phyloP scores from a whole-genome alignment of 306 rosid species.

The Casuarina equisetifolia region DNA sequence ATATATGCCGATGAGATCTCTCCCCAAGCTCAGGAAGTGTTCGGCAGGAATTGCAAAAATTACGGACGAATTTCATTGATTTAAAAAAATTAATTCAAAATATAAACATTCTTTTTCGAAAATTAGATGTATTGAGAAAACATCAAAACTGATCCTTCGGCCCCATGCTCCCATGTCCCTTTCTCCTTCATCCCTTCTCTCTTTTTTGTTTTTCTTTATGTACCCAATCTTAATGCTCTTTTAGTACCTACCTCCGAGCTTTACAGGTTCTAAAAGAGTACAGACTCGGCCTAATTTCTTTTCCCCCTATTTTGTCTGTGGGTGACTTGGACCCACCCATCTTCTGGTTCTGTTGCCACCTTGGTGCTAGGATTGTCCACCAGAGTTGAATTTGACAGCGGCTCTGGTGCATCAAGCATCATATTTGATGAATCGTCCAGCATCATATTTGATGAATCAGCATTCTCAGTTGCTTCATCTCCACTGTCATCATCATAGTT shows the following conservation, averaged over 20 bases:
- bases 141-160: too few relatives aligned
- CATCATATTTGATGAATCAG: background rate
- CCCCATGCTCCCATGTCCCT: too few relatives aligned
- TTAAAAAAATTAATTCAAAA: too few relatives aligned
- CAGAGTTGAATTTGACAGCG: constrained; percentile 23
- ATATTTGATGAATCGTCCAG: constrained; percentile 33
- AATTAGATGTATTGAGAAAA: too few relatives aligned
- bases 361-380: constrained; percentile 24
- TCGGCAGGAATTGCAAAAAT: too few relatives aligned
- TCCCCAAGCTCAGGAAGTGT: too few relatives aligned
- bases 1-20: background rate
- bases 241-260: background rate
- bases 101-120: too few relatives aligned
- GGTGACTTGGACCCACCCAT: constrained; percentile 61
- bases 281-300: constrained; percentile 40
- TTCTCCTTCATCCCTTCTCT: too few relatives aligned
- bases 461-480: background rate
- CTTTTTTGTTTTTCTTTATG: too few relatives aligned
- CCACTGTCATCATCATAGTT: constrained; percentile 26
- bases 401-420: constrained; percentile 31
- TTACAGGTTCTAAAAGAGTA: background rate
- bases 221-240: too few relatives aligned
- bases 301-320: constrained; percentile 42
- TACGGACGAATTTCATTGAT: too few relatives aligned
- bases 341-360: constrained; percentile 43